Base-by-base conservation (phyloP, 352 stramenopile species). In the Halophytophthora polymorphica region DNA sequence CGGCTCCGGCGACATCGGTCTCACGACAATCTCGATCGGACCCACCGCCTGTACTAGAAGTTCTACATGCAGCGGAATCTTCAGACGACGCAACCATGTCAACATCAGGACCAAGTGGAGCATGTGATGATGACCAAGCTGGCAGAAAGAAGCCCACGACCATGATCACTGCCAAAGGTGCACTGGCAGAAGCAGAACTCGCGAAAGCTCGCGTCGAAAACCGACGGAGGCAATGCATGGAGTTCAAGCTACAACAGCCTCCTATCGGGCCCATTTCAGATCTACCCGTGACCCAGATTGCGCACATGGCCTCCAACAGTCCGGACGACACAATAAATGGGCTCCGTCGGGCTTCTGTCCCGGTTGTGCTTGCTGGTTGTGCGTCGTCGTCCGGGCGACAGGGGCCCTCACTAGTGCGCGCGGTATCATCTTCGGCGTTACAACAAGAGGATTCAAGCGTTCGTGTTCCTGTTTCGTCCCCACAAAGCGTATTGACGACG, bases 181-280 rank as follows among this genome's bases (percentile, higher is more conserved):
- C 81, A 3, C 53, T 82, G 18, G 72, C 66, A 5, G 81, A 91
- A 56, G 81, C 81, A 6, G 76, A 91, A 53, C 69, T 91, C 42
- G 78, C 81, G 7, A 86, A 82, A 49, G 61, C 69, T 21, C 73
- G 81, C 6, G 76, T 91, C 14, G 81, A 89, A 56, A 73, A 47
- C 12, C 66, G 81, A 0, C 67, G 79, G 14, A 86, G 83, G 49
- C 68, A 77, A 45, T 73, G 88, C 29, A 54, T 62, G 6, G 77
- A 88, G 45, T 25, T 56, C 6, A 74, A 81, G 38, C 69, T 65
- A 28, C 61, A 72, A 21, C 57, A 58, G 29, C 38, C 23, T 13
- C 46, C 64, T 2, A 40, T 23, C 11, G 19, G 23, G 33, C 15
- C 15, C 37, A 5, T 34, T 51, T 15, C 33, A 29, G 2, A 18